These are phyloP conservation scores for Parascedosporium putredinis DNA, from an alignment of 2,329 filamentous ascomycete genomes.

Conservation along the genomic window DNA sequence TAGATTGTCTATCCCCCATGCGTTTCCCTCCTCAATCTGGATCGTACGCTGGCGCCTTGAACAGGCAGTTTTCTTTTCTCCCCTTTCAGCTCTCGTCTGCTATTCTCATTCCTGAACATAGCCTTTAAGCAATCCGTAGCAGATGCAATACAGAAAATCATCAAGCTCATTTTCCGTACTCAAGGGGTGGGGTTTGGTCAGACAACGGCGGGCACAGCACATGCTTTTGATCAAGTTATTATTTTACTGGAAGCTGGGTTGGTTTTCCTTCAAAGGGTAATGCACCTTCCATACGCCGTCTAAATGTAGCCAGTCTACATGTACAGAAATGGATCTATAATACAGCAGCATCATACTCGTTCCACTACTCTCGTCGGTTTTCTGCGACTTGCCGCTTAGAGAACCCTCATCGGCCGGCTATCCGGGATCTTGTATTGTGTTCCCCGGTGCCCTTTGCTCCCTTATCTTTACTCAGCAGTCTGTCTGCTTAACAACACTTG, in stretches of 20 bases:
- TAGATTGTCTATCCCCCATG: constrained; percentile 1
- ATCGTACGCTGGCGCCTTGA: neutral
- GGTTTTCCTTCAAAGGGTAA: constrained; percentile 14
- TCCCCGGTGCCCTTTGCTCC: no score
- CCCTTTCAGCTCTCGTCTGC: neutral
- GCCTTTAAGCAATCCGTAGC: constrained; percentile 13
- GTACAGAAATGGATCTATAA: constrained; percentile 29
- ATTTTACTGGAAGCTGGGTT: neutral
- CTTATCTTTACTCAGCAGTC: constrained; percentile 9
- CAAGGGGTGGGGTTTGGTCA: no score
- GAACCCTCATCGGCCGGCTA: no score
- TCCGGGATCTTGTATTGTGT: no score
- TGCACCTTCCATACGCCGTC: constrained; percentile 29
- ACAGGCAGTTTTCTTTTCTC: neutral
- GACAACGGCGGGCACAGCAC: no score
- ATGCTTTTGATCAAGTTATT: no score
- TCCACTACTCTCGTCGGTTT: neutral
- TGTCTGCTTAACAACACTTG: no score
- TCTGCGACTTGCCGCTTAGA: neutral
- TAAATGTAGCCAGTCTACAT: constrained; percentile 33
- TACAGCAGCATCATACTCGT: constrained; percentile 9
- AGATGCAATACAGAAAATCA: constrained; percentile 12
- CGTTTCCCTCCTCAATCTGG: neutral
- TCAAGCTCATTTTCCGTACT: no score
- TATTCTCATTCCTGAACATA: constrained; percentile 7